Base-by-base conservation (phyloP, 495 filamentous ascomycete species). In the Pyrenopolyporus hunteri region DNA sequence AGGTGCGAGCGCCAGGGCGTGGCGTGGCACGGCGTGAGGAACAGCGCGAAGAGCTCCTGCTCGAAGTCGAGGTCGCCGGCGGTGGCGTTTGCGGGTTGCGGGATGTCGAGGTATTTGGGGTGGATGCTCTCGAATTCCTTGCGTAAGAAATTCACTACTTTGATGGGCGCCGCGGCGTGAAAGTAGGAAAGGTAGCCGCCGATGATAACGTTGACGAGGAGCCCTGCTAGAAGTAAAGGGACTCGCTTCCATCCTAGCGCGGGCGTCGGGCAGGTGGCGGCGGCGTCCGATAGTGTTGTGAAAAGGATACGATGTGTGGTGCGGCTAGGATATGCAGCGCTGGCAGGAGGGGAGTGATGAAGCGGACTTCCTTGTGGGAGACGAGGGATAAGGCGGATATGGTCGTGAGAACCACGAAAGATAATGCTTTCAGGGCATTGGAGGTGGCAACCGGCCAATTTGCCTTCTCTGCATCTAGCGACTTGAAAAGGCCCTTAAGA, bases 1-100 rank as follows among this genome's bases (percentile, higher is more conserved):
- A 98, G 81, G 68, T 93, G 91, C 4, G 87, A 90, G 54, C 91
- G 89, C 95, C 94, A 98, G n/a, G 94, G 93, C 6, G 93, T 97
- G 63, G 89, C 89, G 78, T 98, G 95, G 74, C 94, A 98, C 11
- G 95, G 94, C 82, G 94, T 96, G n/a, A 98, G 81, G 74, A 98
- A 97, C 3, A 87, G 90, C 5, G 85, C 88, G 31, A 90, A 91
- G 23, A 88, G 85, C 46, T 71, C 69, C 26, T 69, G 69, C 25
- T 36, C 33, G 35, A 66, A 62, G 25, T 81, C 75, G 29, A 69
- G 37, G 35, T 67, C 42, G 20, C 63, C 45, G 40, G 11, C 54
- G 20, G 45, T 35, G 17, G 37, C 33, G 50, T 59, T 68, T 29
- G 44, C 66, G 32, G 33, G 59, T 39, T 59, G 70, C 51, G 65